These are phyloP conservation scores for Phytophthora sp. DNA, from an alignment of 352 stramenopile genomes.

Conservation along the genomic window DNA sequence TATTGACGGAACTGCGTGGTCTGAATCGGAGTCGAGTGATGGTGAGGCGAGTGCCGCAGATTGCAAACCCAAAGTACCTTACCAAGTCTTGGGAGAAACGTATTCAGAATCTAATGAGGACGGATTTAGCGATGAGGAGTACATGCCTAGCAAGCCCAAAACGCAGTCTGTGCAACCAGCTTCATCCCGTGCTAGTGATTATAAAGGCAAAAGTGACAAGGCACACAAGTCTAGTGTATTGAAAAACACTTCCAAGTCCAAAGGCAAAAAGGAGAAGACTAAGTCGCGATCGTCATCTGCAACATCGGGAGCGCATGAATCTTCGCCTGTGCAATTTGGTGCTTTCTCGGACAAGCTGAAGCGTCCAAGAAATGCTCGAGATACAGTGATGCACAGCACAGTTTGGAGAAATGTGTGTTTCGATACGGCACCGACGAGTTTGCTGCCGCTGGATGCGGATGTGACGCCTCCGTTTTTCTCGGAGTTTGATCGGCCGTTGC, in stretches of 20 bases:
- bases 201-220: slow-evolving; percentile 27
- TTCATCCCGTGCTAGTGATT: background rate
- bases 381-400: slow-evolving; percentile 58
- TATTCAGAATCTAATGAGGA: slow-evolving; percentile 24
- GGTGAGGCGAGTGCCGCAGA: slow-evolving; percentile 10
- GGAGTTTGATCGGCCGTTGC: slow-evolving; percentile 38
- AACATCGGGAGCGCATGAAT: slow-evolving; percentile 17
- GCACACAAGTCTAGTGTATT: slow-evolving; percentile 10
- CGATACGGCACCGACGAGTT: slow-evolving; percentile 37
- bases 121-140: slow-evolving; percentile 40
- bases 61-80: slow-evolving; percentile 10
- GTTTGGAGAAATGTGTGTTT: slow-evolving; percentile 55
- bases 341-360: slow-evolving; percentile 41
- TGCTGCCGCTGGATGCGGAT: slow-evolving; percentile 35
- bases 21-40: slow-evolving; percentile 20
- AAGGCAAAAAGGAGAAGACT: slow-evolving; percentile 26
- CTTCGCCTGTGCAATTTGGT: slow-evolving; percentile 8
- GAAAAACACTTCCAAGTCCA: slow-evolving; percentile 16
- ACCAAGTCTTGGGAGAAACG: slow-evolving; percentile 16
- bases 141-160: slow-evolving; percentile 23
- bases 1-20: slow-evolving; percentile 33
- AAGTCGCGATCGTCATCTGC: slow-evolving; percentile 22
- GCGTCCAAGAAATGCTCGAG: slow-evolving; percentile 31
- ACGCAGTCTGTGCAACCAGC: slow-evolving; percentile 1
- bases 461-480: slow-evolving; percentile 37